Base-by-base conservation (phyloP, 2,329 filamentous ascomycete genomes). In the Setomelanomma holmii region DNA sequence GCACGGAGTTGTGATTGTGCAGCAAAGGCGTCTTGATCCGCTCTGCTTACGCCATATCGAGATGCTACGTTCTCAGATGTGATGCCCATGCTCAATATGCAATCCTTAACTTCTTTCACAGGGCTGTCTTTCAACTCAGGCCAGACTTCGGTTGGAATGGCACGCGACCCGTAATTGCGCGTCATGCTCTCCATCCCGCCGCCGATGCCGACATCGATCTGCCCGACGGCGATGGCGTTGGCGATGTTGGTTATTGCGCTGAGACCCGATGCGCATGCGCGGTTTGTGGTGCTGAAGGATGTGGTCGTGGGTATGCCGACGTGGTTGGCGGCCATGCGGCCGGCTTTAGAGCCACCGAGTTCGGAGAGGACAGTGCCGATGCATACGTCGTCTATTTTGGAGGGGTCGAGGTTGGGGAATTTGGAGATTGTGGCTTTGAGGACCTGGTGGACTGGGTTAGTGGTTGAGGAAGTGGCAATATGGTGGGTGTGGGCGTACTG, bases 181-280 rank as follows among this genome's bases (percentile, higher is more conserved):
- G 91, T 96, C 93, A 97, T 97, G 78, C 89, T 93, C 83, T 97
- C 93, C 90, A 96, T 96, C 23, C 93, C 93, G 1, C 90, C 93
- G 8, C 87, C 93, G 56, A 97, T 86, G 53, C 91, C 93, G 0
- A 82, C 80, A 56, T 87, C 84, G 45, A 93, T 89, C 63, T 85
- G 83, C 1, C 89, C 91, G 0, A 84, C 81, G n/a, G 86, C 83
- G 63, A 97, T 95, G 56, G 88, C 82, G 51, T 89, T 86, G 4
- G 90, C 89, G 3, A 96, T 81, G 12, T 81, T 78, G 1, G 91
- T 88, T 44, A 97, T 88, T 21, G 89, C 87, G 63, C 90, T 88
- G 43, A 97, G 81, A 2, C 88, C 89, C 5, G 86, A 90, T 14
- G 87, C 86, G 75, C 93, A 97, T 12, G 93, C 92, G 34, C 93